Base-by-base conservation (phyloP, 495 filamentous ascomycete genomes). In the Wilcoxina mikolae region DNA sequence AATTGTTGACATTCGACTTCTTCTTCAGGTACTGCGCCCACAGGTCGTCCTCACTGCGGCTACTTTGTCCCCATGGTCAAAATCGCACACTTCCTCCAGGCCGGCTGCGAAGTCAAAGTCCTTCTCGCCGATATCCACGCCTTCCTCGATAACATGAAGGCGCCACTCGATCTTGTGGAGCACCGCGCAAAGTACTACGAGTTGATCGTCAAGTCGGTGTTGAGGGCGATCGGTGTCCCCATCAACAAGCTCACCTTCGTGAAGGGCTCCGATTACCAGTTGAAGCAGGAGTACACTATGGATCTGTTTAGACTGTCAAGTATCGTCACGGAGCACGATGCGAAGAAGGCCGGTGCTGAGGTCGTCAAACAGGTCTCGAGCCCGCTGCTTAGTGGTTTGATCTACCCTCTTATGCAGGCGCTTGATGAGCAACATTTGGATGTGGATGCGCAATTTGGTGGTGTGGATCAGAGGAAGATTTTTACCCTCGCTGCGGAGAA, bases 341-440 rank as follows among this genome's bases (percentile, higher is more conserved):
- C 85, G 3, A 83, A 84, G 65, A 90, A 86, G 68, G 87, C 87
- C 0, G 89, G 91, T 12, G 83, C 85, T 0, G 91, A 98, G 65
- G 76, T 98, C 4, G 88, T 98, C 41, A 98, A 96, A 73, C 87
- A 95, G 71, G 76, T 80, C 11, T 75, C 75, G 20, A 85, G 84
- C 59, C 76, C 84, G 23, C 77, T 83, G 9, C 60, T 98, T 43
- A 78, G 75, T 56, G 88, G 87, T 0, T 74, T 95, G 12, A 74
- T 95, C 43, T 98, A 98, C 68, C 85, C 85, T 0, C 74, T 88
- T 9, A 82, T 98, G 65, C 91, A 98, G 69, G 82, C 82, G 3
- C 72, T 96, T 26, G 90, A 98, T 60, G 91, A 98, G 69, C 76
- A 96, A 70, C 79, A 95, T 70, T 73, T 98, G 3, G 76, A 79